Base-by-base conservation (phyloP, 331 rosid genomes). In the Telfairia occidentalis region DNA sequence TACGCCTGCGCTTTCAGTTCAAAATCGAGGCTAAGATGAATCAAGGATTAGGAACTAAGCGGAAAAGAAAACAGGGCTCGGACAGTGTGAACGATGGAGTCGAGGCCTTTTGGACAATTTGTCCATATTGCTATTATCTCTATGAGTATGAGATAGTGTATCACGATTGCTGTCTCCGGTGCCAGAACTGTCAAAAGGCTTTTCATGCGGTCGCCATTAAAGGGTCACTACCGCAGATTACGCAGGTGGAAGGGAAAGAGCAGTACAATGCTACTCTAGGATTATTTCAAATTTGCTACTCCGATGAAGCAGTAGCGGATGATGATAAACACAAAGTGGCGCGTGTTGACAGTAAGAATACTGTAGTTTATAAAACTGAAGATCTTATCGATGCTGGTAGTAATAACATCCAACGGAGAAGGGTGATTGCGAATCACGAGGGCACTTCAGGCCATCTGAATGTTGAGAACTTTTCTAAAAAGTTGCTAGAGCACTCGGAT, bases 161-260 rank as follows among this genome's bases (percentile, higher is more conserved):
- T 28, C 78, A 80, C 65, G 97, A 78, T 2, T 89, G 84, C 71
- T 57, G 89, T 18, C 48, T 92, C 37, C 78, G 90, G 19, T 92
- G 98, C 37, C 82, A 74, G 60, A 81, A 81, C 11, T 90, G 97
- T 78, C 9, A 12, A 80, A 82, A 19, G 32, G 84, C 86, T 1
- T 90, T 87, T 76, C 96, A 89, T 12, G 98, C 91, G 23, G 83
- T 78, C 21, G 79, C 79, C 71, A 89, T 92, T 52, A 76, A 46
- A 54, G 79, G 84, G 5, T 91, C 96, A 42, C 29, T 63, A 5
- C 74, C 79, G 38, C 84, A 79, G 29, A 73, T 9, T 7, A 63
- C 81, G 2, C 7, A 79, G 38, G 85, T 83, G 73, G 76, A 63
- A 5, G 92, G 96, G 30, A 82, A 89, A 42, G 90, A 86, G 12